A percentile compares a stretch with the other conserved stretches of the same genome.
These are phyloP conservation scores for Aspergillus caelatus DNA, from an alignment of 2,329 filamentous ascomycete species.

Conservation along the genomic window DNA sequence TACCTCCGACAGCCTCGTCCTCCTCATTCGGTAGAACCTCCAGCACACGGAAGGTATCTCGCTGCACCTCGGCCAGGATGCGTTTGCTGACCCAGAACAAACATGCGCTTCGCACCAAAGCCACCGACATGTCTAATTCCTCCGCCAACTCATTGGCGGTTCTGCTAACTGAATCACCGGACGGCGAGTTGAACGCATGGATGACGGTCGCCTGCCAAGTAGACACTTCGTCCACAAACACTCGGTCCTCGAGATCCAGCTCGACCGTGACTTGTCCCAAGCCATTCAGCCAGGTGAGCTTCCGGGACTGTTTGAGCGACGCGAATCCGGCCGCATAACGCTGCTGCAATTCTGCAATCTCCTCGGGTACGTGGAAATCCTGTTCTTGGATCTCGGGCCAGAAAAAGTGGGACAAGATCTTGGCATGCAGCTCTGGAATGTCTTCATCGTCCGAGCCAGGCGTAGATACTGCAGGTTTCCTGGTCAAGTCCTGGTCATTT, in stretches of 20 bases:
- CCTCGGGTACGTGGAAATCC: slow-evolving; percentile 48
- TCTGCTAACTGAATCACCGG: slow-evolving; percentile 43
- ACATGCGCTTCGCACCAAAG: slow-evolving; percentile 61
- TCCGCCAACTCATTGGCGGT: slow-evolving; percentile 49
- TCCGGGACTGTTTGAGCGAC: slow-evolving; percentile 77
- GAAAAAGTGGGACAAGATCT: slow-evolving; percentile 88
- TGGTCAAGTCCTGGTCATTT: slow-evolving; percentile 49
- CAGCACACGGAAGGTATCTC: slow-evolving; percentile 59
- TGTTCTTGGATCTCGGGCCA: slow-evolving; percentile 78
- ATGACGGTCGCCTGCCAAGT: slow-evolving; percentile 89
- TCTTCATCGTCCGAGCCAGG: slow-evolving; percentile 29
- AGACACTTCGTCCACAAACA: slow-evolving; percentile 69
- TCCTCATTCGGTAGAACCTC: slow-evolving; percentile 52
- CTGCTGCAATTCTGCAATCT: slow-evolving; percentile 61
- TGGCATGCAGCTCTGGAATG: slow-evolving; percentile 66
- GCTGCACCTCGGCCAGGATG: slow-evolving; percentile 51
- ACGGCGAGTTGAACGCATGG: slow-evolving; percentile 69
- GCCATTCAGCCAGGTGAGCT: slow-evolving; percentile 84
- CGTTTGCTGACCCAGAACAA: slow-evolving; percentile 65
- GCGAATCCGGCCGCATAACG: slow-evolving; percentile 77
- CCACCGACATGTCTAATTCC: slow-evolving; percentile 57
- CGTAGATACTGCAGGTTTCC: slow-evolving; percentile 26
- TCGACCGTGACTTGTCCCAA: slow-evolving; percentile 79
- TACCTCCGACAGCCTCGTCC: slow-evolving; percentile 24
- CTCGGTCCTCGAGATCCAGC: slow-evolving; percentile 80